Evolutionary conservation across 345 rosid genomes (phyloP).

Genomic region (Erucastrum elatum): DNA sequence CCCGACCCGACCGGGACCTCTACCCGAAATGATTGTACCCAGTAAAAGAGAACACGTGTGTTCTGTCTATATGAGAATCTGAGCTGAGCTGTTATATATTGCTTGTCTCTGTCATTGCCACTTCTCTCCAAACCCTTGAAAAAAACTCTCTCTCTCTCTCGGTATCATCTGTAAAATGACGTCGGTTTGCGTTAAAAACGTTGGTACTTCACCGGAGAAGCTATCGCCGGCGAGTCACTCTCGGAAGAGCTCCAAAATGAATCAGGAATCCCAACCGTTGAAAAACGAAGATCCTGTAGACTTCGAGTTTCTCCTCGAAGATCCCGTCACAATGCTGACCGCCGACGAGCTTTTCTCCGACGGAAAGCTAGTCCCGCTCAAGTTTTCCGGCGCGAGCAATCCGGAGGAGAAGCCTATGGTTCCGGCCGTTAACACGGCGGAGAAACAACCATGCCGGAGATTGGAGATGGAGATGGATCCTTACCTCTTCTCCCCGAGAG

Average conservation of each 20-base stretch:
- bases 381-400: constrained; percentile 39
- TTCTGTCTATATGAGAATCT: not conserved
- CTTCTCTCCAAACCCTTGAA: constrained; percentile 19
- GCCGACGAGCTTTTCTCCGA: constrained; percentile 92
- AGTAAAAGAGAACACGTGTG: constrained; percentile 33
- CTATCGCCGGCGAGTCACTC: constrained; percentile 43
- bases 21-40: constrained; percentile 4
- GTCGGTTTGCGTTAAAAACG: constrained; percentile 78
- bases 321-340: constrained; percentile 80
- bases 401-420: constrained; percentile 30
- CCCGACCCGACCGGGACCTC: not conserved
- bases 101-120: constrained; percentile 38
- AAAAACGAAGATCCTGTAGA: constrained; percentile 48
- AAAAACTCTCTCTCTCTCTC: constrained; percentile 12
- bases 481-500: constrained; percentile 73
- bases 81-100: constrained; percentile 33
- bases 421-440: constrained; percentile 10
- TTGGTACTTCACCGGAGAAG: constrained; percentile 44
- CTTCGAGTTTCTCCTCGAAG: constrained; percentile 86
- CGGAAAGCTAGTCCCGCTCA: constrained; percentile 84
- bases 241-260: constrained; percentile 48
- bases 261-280: constrained; percentile 32
- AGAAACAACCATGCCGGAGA: constrained; percentile 47
- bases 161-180: constrained; percentile 52
- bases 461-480: constrained; percentile 54